Base-by-base conservation (phyloP, 2,329 filamentous ascomycete genomes). In the Zymoseptoria brevis region DNA sequence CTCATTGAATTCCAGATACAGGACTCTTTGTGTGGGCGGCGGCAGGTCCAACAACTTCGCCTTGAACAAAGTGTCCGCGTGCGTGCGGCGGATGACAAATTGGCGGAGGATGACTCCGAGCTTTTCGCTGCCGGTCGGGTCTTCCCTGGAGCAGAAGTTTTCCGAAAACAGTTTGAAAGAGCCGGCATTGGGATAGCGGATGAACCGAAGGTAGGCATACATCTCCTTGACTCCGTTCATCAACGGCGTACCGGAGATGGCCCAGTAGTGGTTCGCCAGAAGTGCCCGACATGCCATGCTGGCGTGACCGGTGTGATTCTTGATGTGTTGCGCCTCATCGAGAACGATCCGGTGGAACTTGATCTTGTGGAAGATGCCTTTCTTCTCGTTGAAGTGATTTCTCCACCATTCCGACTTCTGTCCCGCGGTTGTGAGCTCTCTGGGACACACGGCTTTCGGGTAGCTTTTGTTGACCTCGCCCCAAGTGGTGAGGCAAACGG, bases 311-410 rank as follows among this genome's bases (percentile, higher is more conserved):
- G 58, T 58, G 5, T 76, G 70, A 29, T 83, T 84, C 83, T 97
- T 97, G 84, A 99, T 97, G 64, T 92, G 92, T 72, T 97, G 94
- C 1, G 94, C 94, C 75, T 99, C 93, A 68, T 99, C 93, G 29
- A 97, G 83, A 73, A 99, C 75, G 3, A 86, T 60, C 1, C 84
- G 72, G 49, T 80, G 76, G 73, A 77, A 83, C 0, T 73, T 68
- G 3, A 77, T 64, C 1, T 58, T 54, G 61, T 78, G 77, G 1
- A 80, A 65, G 4, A 68, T 54, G 0, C 75, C 76, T 3, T 75
- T 67, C 0, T 73, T 53, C 0, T 67, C 60, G 1, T 70, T 65
- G 5, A 67, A 77, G 0, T 68, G 60, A 0, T 64, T 19, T 9
- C 64, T 60, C 71, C 75, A 77, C 67, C 72, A 80, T 0, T 66